phyloP scores from a whole-genome alignment of 2,329 filamentous ascomycete species.

The Microdochium trichocladiopsis region DNA sequence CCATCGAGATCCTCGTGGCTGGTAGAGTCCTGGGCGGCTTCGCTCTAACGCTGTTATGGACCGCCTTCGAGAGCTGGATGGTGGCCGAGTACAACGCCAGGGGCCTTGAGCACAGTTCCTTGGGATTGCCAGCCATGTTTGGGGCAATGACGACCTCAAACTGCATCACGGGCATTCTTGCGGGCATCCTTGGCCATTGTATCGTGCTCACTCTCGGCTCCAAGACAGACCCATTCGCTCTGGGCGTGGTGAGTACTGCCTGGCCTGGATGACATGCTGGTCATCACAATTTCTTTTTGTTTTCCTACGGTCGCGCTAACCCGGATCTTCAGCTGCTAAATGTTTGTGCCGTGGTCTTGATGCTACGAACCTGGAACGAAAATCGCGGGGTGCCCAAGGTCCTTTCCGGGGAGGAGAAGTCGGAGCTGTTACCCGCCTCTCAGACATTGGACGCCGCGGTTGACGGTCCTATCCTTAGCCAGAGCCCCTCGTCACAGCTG shows the following conservation, averaged over 20 bases:
- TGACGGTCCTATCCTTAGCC: too few relatives aligned
- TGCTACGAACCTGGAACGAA: constrained; percentile 21
- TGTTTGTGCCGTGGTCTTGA: constrained; percentile 16
- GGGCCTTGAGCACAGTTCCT: constrained; percentile 27
- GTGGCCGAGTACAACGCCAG: constrained; percentile 45
- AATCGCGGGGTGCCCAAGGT: constrained; percentile 9
- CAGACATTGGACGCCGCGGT: too few relatives aligned
- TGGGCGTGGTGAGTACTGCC: constrained; percentile 22
- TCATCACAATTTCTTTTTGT: neutral
- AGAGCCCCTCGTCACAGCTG: neutral
- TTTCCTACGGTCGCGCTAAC: too few relatives aligned
- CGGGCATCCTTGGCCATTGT: constrained; percentile 41
- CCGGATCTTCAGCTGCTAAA: constrained; percentile 14
- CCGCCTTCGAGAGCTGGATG: constrained; percentile 56
- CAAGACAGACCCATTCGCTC: constrained; percentile 41
- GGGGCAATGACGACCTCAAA: constrained; percentile 42
- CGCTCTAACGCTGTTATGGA: constrained; percentile 49
- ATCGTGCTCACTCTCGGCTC: constrained; percentile 37
- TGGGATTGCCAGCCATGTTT: constrained; percentile 39
- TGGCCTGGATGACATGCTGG: neutral
- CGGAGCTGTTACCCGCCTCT: too few relatives aligned
- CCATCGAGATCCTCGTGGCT: constrained; percentile 35
- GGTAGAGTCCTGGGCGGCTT: constrained; percentile 48
- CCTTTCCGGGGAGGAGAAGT: neutral
- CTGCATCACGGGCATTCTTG: constrained; percentile 42